Conservation (phyloP, 2,329 filamentous ascomycete genomes). For the Kalmusia sp. region DNA sequence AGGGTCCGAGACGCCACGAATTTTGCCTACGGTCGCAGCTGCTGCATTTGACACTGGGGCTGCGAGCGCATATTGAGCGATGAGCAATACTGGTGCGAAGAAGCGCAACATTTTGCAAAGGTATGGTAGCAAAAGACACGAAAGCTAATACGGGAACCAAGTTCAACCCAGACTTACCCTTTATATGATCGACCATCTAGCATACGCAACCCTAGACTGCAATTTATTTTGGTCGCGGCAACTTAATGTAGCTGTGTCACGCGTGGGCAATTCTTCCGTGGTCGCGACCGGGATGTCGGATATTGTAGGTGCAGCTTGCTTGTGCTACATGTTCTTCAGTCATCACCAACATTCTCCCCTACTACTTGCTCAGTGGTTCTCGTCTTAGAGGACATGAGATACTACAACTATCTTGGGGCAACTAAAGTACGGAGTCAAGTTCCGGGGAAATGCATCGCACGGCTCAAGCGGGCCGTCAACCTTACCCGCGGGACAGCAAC, state of each 20-base stretch:
- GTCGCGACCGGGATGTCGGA: background rate
- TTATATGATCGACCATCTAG: slow-evolving; percentile 4
- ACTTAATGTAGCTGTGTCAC: slow-evolving; percentile 9
- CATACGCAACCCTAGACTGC: background rate
- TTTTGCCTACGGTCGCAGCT: slow-evolving; percentile 56
- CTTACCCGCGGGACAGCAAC: too few species aligned
- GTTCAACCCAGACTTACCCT: background rate
- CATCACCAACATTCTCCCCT: too few species aligned
- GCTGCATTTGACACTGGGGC: slow-evolving; percentile 23
- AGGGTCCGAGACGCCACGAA: slow-evolving; percentile 58
- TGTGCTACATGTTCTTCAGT: too few species aligned
- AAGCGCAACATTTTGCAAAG: background rate
- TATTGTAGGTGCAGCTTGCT: background rate
- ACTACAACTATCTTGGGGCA: too few species aligned
- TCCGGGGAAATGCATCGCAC: slow-evolving; percentile 7
- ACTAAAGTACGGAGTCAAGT: too few species aligned
- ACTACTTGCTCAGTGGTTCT: too few species aligned
- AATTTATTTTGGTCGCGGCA: slow-evolving; percentile 3
- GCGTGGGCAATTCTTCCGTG: slow-evolving; percentile 13
- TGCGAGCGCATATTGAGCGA: slow-evolving; percentile 11
- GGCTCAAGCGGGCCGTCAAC: slow-evolving; percentile 8
- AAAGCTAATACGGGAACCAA: too few species aligned
- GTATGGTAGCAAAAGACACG: too few species aligned
- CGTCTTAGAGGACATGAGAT: too few species aligned
- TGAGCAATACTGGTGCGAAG: slow-evolving; percentile 3